Evolutionary conservation across 2,329 filamentous ascomycete species (phyloP).

Genomic region (Ophiostoma triangulosporum): DNA sequence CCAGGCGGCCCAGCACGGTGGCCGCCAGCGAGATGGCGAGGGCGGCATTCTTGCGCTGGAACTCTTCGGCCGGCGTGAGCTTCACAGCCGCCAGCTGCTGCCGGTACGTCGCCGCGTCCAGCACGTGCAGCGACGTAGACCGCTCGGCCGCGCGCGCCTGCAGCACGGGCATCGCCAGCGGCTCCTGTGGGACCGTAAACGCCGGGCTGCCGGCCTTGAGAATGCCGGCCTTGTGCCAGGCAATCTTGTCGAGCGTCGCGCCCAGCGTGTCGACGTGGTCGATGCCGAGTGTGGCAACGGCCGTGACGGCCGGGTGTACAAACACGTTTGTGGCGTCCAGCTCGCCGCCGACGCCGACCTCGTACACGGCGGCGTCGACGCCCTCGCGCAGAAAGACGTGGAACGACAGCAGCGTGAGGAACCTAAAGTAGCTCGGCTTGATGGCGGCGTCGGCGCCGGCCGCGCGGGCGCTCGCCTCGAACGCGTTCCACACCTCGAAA

Average conservation of each 20-base stretch:
- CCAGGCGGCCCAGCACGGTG: slow-evolving; percentile 30
- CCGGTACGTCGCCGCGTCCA: slow-evolving; percentile 11
- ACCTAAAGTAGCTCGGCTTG: slow-evolving; percentile 46
- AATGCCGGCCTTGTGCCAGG: slow-evolving; percentile 62
- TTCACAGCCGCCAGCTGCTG: slow-evolving; percentile 7
- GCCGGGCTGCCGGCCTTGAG: slow-evolving; percentile 47
- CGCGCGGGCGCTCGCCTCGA: slow-evolving; percentile 17
- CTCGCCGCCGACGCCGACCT: slow-evolving; percentile 55
- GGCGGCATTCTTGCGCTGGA: slow-evolving; percentile 16
- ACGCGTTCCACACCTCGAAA: slow-evolving; percentile 50
- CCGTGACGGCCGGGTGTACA: slow-evolving; percentile 39
- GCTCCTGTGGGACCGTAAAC: slow-evolving; percentile 40
- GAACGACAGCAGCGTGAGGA: slow-evolving; percentile 51
- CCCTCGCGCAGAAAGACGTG: slow-evolving; percentile 52
- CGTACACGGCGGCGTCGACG: slow-evolving; percentile 49
- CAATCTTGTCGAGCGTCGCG: slow-evolving; percentile 49
- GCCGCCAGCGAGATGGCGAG: slow-evolving; percentile 24
- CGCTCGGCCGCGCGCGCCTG: slow-evolving; percentile 38
- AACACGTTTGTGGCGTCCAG: slow-evolving; percentile 57
- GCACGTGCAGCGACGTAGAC: slow-evolving; percentile 16
- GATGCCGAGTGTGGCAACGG: slow-evolving; percentile 52
- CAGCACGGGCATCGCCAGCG: slow-evolving; percentile 30
- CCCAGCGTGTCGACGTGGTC: slow-evolving; percentile 54
- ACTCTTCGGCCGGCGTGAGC: slow-evolving; percentile 12
- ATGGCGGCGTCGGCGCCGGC: slow-evolving; percentile 21